A percentile compares a stretch with the other conserved stretches of the same genome.
Conservation (phyloP, 345 rosid genomes). For the Odontarrhena argentea region DNA sequence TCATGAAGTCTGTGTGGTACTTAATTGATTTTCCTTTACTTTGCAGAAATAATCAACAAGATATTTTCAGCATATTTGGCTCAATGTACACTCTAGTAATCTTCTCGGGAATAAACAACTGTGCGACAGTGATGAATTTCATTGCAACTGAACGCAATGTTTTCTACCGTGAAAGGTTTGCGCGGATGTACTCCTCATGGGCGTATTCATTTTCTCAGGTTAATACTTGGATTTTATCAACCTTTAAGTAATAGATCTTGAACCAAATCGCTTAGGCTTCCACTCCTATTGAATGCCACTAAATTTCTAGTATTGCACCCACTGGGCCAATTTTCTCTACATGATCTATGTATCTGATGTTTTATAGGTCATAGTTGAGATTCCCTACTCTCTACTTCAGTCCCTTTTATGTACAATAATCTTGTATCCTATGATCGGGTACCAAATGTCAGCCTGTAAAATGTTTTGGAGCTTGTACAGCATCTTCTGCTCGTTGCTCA, state of each 20-base stretch:
- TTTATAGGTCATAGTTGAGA: constrained; percentile 54
- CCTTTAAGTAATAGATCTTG: background rate
- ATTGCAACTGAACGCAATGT: constrained; percentile 49
- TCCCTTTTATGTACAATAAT: constrained; percentile 48
- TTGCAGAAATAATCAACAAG: constrained; percentile 55
- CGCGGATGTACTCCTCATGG: constrained; percentile 64
- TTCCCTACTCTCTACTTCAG: constrained; percentile 58
- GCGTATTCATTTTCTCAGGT: constrained; percentile 71
- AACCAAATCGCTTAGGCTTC: constrained; percentile 10
- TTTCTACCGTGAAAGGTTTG: constrained; percentile 64
- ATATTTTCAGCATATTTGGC: constrained; percentile 53
- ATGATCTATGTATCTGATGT: background rate
- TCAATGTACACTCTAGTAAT: constrained; percentile 46
- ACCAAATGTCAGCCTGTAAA: constrained; percentile 41
- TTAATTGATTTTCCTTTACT: background rate
- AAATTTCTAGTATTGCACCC: background rate
- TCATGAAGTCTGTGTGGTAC: background rate
- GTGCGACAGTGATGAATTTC: constrained; percentile 49
- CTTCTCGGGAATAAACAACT: constrained; percentile 47
- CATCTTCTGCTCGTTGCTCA: constrained; percentile 55
- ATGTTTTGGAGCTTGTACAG: constrained; percentile 64
- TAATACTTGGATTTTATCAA: background rate
- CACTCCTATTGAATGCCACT: constrained; percentile 8
- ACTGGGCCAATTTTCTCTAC: constrained; percentile 2
- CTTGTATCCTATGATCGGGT: constrained; percentile 62